Conservation (phyloP, 495 filamentous ascomycete species). For the Aspergillus funiculosus region DNA sequence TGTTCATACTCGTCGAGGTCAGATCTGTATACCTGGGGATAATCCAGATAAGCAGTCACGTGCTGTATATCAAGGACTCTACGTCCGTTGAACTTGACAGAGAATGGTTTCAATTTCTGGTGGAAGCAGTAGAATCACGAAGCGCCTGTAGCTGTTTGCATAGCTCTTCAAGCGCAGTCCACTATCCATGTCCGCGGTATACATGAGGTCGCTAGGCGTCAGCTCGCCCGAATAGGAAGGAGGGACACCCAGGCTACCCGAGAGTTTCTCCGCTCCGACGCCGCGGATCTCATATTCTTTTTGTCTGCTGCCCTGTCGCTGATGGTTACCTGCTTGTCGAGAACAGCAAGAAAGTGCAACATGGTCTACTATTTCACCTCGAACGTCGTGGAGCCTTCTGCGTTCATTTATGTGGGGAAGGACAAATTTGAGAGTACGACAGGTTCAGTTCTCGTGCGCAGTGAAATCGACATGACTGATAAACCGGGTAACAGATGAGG, state of each 20-base stretch:
- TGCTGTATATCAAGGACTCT: no score
- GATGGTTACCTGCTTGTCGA: neutral
- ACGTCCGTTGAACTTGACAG: no score
- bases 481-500: conserved; percentile 64
- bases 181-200: no score
- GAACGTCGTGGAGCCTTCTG: conserved; percentile 65
- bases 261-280: conserved; percentile 7
- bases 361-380: conserved; percentile 99
- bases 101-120: no score
- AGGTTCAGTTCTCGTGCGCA: conserved; percentile 14
- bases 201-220: no score
- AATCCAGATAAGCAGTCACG: no score
- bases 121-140: no score
- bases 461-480: conserved; percentile 20
- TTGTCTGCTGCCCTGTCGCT: neutral
- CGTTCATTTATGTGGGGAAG: conserved; percentile 92
- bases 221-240: conserved; percentile 7
- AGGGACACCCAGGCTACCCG: neutral
- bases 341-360: conserved; percentile 8
- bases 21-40: no score
- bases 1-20: no score
- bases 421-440: conserved; percentile 95
- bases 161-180: no score
- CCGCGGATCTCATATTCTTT: neutral
- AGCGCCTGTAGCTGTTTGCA: no score